These are phyloP conservation scores for Colletotrichum sp. DNA, from an alignment of 2,329 filamentous ascomycete species.

Conservation along the genomic window DNA sequence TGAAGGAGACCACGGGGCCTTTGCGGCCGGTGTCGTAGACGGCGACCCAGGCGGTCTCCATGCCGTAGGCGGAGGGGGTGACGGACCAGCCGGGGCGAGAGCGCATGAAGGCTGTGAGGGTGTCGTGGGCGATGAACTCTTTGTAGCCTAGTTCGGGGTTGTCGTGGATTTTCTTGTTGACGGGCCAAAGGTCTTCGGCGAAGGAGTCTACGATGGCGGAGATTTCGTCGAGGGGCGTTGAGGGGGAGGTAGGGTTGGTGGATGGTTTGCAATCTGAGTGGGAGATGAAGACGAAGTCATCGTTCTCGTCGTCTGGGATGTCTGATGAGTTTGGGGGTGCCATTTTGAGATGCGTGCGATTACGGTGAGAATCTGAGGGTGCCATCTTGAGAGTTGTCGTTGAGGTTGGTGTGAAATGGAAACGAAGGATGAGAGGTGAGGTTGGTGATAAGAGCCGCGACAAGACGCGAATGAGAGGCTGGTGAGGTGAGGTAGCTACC, in stretches of 20 bases:
- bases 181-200: slow-evolving; percentile 18
- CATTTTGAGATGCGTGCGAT: background rate
- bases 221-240: slow-evolving; percentile 4
- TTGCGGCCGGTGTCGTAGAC: slow-evolving; percentile 49
- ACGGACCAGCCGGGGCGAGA: slow-evolving; percentile 52
- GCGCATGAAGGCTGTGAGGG: slow-evolving; percentile 52
- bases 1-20: slow-evolving; percentile 53
- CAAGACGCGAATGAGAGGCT: background rate
- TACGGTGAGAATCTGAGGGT: background rate
- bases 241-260: background rate
- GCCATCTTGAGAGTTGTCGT: background rate
- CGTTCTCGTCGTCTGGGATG: background rate
- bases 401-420: background rate
- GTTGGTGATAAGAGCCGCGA: background rate
- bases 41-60: slow-evolving; percentile 58
- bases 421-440: background rate
- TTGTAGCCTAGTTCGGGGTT: slow-evolving; percentile 33
- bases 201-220: background rate
- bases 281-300: slow-evolving; percentile 12
- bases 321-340: background rate
- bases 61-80: slow-evolving; percentile 53
- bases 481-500: background rate
- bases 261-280: background rate
- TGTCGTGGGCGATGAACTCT: slow-evolving; percentile 37
- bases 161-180: slow-evolving; percentile 24